Conservation (phyloP, 768 basidiomycete genomes). For the Russula emetica region DNA sequence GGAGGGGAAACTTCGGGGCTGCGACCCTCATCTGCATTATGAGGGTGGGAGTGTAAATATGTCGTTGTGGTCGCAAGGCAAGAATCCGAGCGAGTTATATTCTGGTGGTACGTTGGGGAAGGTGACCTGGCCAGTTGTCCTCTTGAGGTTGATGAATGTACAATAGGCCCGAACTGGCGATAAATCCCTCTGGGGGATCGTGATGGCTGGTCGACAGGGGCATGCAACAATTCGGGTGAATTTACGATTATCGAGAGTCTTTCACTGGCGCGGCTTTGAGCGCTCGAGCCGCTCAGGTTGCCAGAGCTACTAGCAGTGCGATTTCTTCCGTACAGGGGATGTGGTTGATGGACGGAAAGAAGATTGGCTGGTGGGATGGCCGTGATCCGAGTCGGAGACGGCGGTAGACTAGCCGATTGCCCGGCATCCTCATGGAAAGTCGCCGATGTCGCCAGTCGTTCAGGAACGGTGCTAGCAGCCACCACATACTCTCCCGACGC, state of each 20-base stretch:
- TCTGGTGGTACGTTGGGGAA: not conserved
- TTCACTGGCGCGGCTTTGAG: constrained; percentile 13
- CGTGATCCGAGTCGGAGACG: not conserved
- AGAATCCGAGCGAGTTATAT: not conserved
- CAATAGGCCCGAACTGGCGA: constrained; percentile 15
- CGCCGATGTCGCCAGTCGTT: not conserved
- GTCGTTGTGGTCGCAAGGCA: not conserved
- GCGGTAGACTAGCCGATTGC: not conserved
- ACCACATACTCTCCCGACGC: constrained; percentile 2
- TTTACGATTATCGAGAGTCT: constrained; percentile 3
- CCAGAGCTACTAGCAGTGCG: not conserved
- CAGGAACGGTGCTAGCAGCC: not conserved
- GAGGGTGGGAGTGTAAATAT: not conserved
- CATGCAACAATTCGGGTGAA: constrained; percentile 7
- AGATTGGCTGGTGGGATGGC: not conserved
- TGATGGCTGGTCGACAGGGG: not conserved
- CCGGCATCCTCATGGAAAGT: not conserved
- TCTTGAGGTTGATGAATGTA: not conserved
- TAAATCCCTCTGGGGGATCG: not conserved
- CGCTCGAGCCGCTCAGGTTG: constrained; percentile 1
- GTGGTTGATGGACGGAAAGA: not conserved
- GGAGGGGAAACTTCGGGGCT: not conserved
- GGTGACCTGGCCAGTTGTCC: constrained; percentile 4
- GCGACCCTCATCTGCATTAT: not conserved
- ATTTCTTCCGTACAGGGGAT: not conserved